Conservation (phyloP, 2,329 filamentous ascomycete genomes). For the Neofusicoccum kwambonambiense region DNA sequence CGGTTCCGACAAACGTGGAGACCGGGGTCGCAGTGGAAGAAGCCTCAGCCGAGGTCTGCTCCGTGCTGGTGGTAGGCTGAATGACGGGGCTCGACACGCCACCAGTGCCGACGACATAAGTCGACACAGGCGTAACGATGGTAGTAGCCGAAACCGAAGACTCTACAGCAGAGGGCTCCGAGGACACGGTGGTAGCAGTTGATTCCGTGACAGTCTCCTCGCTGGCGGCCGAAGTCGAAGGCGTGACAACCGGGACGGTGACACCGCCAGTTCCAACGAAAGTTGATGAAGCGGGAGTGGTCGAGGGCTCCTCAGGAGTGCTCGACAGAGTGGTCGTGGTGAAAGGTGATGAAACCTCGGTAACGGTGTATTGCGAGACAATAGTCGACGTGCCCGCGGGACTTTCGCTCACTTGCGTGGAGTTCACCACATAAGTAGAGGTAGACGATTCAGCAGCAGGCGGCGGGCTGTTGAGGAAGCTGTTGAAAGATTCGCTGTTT, state of each 20-base stretch:
- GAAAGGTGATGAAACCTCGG: conserved; percentile 20
- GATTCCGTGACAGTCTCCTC: neutral
- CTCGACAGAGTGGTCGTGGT: conserved; percentile 2
- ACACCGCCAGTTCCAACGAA: conserved; percentile 12
- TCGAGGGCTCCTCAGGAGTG: neutral
- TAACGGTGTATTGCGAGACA: conserved; percentile 23
- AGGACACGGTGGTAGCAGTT: neutral
- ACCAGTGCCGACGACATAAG: conserved; percentile 1
- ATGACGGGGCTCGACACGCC: conserved; percentile 7
- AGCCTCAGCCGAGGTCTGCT: neutral
- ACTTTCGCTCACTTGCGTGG: neutral
- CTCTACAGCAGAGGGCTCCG: neutral
- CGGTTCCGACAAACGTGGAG: neutral
- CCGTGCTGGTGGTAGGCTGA: neutral
- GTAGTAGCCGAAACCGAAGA: neutral
- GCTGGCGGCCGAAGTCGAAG: neutral
- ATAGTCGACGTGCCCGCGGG: conserved; percentile 21
- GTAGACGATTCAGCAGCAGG: neutral
- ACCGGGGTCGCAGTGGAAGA: neutral
- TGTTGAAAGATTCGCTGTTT: conserved; percentile 14
- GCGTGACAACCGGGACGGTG: conserved; percentile 4
- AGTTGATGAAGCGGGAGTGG: neutral
- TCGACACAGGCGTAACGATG: neutral
- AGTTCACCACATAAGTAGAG: conserved; percentile 14
- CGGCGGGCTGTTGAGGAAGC: conserved; percentile 18